Base-by-base conservation (phyloP, 306 rosid genomes). In the Dryas octopetala region DNA sequence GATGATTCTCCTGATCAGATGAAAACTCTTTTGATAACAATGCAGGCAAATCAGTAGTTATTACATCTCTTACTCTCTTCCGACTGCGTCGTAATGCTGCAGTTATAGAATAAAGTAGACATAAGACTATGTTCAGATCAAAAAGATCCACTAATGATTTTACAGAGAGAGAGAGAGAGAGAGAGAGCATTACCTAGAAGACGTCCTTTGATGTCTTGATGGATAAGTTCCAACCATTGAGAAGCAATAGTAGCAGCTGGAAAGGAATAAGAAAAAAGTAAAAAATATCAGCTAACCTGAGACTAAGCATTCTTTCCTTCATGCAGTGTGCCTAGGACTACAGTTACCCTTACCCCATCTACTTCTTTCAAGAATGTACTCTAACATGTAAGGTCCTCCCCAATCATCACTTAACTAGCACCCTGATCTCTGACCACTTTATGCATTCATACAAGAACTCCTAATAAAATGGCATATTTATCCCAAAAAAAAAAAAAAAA, bases 171-270 rank as follows among this genome's bases (percentile, higher is more conserved):
- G 23, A 23, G 23, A 23, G 23, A 23, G 23, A 23, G 23, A 32
- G 38, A 32, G 38, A 32, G 38, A 74, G 75, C 45, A 32, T 77
- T 87, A 92, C 99, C 93, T 6, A 86, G 79, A 82, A 96, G 98
- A 62, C 99, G 98, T 54, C 98, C 97, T 85, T 88, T 87, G 74
- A 89, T 81, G 74, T 96, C 99, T 82, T 88, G 98, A 68, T 82
- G 87, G 67, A 89, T 84, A 77, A 96, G 97, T 71, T 89, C 98
- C 90, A 96, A 81, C 99, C 99, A 92, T 59, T 88, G 96, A 66
- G 98, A 96, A 81, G 99, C 99, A 83, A 92, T 89, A 0, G 92
- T 85, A 63, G 99, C 99, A 84, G 99, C 99, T 95, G 96, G 66
- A 83, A 82, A 81, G 81, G 79, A 86, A 32, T 32, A 59, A 46